phyloP scores from a whole-genome alignment of 78 protist genomes.

The Neovahlkampfia damariscottae region DNA sequence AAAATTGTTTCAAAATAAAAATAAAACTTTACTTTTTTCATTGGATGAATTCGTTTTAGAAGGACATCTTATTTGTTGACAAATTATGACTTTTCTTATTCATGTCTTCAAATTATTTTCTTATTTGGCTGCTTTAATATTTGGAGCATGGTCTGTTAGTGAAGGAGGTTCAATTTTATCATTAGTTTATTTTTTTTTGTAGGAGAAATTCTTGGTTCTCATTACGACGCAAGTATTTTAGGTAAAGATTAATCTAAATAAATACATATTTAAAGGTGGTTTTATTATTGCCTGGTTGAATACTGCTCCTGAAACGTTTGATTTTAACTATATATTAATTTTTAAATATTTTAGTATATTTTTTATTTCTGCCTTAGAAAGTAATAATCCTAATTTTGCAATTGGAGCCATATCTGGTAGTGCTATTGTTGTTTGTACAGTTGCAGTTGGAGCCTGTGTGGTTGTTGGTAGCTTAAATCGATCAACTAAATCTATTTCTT shows the following conservation, averaged over 20 bases:
- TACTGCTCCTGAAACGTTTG: conserved; percentile 22
- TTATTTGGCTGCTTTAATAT: conserved; percentile 23
- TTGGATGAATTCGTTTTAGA: not conserved
- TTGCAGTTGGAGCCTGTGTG: conserved; percentile 44
- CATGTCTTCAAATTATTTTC: not conserved
- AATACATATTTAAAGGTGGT: too few relatives aligned
- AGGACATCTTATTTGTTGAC: not conserved
- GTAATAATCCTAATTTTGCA: conserved; percentile 46
- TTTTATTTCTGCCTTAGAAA: conserved; percentile 42
- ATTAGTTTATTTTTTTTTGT: too few relatives aligned
- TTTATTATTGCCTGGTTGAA: conserved; percentile 56
- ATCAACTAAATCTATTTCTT: conserved; percentile 10
- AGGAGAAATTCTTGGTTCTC: conserved; percentile 53
- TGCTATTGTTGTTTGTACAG: conserved; percentile 53
- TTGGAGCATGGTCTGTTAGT: conserved; percentile 52
- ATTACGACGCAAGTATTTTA: conserved; percentile 56
- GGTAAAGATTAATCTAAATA: too few relatives aligned
- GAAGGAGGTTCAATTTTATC: too few relatives aligned
- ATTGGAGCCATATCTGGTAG: conserved; percentile 59
- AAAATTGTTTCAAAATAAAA: not conserved
- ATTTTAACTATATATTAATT: conserved; percentile 3
- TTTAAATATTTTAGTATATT: too few relatives aligned
- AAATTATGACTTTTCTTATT: not conserved
- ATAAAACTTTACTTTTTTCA: not conserved
- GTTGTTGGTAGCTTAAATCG: conserved; percentile 39